These are phyloP conservation scores for Marasmius sp. DNA, from an alignment of 1,284 basidiomycete species.

Conservation along the genomic window DNA sequence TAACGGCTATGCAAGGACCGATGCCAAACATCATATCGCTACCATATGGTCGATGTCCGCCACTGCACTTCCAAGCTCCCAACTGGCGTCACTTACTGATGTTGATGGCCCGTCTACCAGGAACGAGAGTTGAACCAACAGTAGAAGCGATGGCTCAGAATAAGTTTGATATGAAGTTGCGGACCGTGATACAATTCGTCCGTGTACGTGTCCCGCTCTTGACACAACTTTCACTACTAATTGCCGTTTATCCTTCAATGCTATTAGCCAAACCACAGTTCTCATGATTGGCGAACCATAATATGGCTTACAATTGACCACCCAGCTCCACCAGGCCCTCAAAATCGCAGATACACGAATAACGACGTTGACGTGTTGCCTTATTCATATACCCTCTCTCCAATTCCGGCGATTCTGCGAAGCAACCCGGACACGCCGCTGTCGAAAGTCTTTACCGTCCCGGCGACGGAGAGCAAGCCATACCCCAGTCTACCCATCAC, in stretches of 20 bases:
- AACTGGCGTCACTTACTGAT: slow-evolving; percentile 72
- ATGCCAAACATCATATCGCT: slow-evolving; percentile 73
- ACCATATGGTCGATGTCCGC: slow-evolving; percentile 63
- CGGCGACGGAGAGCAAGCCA: slow-evolving; percentile 54
- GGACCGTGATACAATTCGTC: slow-evolving; percentile 74
- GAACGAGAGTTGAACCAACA: slow-evolving; percentile 67
- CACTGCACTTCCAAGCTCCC: slow-evolving; percentile 70
- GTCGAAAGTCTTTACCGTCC: slow-evolving; percentile 71
- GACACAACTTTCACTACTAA: not conserved
- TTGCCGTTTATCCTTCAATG: slow-evolving; percentile 1
- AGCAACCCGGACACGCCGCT: slow-evolving; percentile 60
- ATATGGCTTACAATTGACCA: slow-evolving; percentile 75
- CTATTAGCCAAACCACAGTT: slow-evolving; percentile 54
- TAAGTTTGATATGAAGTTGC: slow-evolving; percentile 58
- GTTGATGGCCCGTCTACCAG: slow-evolving; percentile 68
- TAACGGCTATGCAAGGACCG: slow-evolving; percentile 45
- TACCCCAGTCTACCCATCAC: slow-evolving; percentile 69
- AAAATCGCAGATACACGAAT: slow-evolving; percentile 49
- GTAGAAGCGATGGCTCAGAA: slow-evolving; percentile 60
- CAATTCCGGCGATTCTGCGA: slow-evolving; percentile 58
- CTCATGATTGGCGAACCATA: slow-evolving; percentile 67
- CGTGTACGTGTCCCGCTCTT: slow-evolving; percentile 46
- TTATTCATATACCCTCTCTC: slow-evolving; percentile 65
- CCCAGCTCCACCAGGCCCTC: slow-evolving; percentile 49
- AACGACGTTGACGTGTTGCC: slow-evolving; percentile 64